Evolutionary conservation across 805 yeast genomes (phyloP), one percentile per base, ranked within the genome.

Genomic region (Hanseniaspora guilliermondii): DNA sequence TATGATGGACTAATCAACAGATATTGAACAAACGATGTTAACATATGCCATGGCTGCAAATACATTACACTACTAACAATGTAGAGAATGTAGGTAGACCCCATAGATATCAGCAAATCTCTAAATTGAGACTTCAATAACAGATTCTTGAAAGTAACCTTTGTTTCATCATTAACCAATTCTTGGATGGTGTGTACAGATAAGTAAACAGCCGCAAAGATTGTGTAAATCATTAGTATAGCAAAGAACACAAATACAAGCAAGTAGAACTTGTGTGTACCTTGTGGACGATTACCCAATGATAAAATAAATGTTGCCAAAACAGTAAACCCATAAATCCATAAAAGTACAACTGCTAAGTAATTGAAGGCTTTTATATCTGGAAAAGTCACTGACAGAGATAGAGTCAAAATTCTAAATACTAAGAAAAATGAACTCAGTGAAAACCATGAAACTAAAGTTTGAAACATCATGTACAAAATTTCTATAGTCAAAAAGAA

Each of bases 251-350:
- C 68, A 32, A 86, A 86, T 56, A 89, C 84, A 9, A 80, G 74
- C 50, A 83, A 66, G 65, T 93, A 91, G 62, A 88, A 83, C 61
- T 72, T 76, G 56, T 81, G 80, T 0, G 97, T 87, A 30, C 97
- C 97, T 59, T 84, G 78, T 1, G 98, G 97, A 36, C 94, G 82
- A 66, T 91, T 91, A 63, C 98, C 98, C 67, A 91, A 83, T 2
- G 96, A 84, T 56, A 91, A 70, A 40, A 91, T 87, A 69, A 91
- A 89, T 6, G 95, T 87, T 9, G 91, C 79, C 25, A 87, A 83
- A 1, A 93, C 70, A 16, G 89, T 83, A 1, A 83, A 83, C 56
- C 84, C 78, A 62, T 89, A 91, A 22, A 89, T 66, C 95, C 97
- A 89, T 8, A 89, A 72, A 58, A 88, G 81, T 0, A 86, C 76